Conservation (phyloP, 768 basidiomycete genomes). For the Mrakia frigida region DNA sequence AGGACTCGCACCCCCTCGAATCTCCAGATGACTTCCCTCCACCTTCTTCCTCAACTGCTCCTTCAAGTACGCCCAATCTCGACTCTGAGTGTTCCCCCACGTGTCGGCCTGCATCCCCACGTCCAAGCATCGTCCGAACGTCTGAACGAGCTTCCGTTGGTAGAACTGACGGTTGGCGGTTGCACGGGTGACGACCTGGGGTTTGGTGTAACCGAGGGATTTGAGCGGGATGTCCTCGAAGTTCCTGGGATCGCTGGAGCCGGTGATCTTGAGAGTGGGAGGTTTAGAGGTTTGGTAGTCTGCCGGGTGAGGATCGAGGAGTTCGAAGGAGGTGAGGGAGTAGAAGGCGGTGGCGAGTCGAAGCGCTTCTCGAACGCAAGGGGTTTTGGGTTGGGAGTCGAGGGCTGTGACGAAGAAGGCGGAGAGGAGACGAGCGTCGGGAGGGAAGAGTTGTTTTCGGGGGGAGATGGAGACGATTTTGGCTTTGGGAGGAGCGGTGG, state of each 20-base stretch:
- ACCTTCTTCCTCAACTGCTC: conserved; percentile 9
- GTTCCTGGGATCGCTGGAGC: background rate
- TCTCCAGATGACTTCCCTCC: conserved; percentile 13
- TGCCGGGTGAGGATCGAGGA: conserved; percentile 3
- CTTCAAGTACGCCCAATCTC: conserved; percentile 16
- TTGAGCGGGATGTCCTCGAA: background rate
- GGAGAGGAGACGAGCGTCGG: conserved; percentile 4
- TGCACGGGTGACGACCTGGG: background rate
- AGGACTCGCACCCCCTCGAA: background rate
- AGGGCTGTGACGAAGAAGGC: background rate
- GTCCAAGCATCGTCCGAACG: background rate
- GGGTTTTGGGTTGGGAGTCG: background rate
- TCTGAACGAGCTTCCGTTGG: background rate
- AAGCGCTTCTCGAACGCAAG: background rate
- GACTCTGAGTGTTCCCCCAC: background rate
- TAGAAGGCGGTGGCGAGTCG: background rate
- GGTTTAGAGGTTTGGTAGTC: background rate
- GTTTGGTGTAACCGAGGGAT: too few relatives aligned
- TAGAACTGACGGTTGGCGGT: conserved; percentile 10
- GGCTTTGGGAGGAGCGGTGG: background rate
- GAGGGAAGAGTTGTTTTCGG: background rate
- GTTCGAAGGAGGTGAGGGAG: conserved; percentile 6
- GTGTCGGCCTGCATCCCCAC: background rate
- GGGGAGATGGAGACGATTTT: conserved; percentile 2
- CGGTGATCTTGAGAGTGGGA: background rate